Evolutionary conservation across 768 basidiomycete species (phyloP).

Genomic region (Trametopsis cervina): DNA sequence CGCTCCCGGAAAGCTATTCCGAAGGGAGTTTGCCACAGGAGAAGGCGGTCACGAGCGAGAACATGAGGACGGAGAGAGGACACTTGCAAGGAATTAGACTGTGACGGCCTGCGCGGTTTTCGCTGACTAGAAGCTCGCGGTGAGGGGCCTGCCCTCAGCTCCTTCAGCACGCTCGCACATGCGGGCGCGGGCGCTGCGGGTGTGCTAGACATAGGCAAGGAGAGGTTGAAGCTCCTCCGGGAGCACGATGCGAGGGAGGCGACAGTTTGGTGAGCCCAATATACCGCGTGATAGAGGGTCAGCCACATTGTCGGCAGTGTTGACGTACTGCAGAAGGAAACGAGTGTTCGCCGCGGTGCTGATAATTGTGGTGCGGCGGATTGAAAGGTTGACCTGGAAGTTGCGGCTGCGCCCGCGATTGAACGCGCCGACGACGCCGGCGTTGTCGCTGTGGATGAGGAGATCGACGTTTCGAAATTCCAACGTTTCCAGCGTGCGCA

Average conservation of each 20-base stretch:
- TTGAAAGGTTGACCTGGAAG: conserved; percentile 21
- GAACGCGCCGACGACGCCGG: conserved; percentile 23
- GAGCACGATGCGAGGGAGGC: neutral
- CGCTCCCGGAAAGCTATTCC: neutral
- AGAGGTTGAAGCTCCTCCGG: neutral
- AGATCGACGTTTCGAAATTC: neutral
- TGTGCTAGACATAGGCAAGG: neutral
- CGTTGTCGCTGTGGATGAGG: conserved; percentile 29
- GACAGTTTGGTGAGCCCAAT: neutral
- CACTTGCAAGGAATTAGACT: no score
- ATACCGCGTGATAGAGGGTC: conserved; percentile 14
- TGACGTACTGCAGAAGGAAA: conserved; percentile 16
- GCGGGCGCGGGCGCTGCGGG: no score
- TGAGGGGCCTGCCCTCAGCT: neutral
- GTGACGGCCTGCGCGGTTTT: neutral
- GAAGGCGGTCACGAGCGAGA: neutral
- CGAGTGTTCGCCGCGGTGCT: conserved; percentile 9
- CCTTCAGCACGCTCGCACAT: neutral
- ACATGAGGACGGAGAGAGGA: neutral
- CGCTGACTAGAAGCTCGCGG: neutral
- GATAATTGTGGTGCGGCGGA: conserved; percentile 21
- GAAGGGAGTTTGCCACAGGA: neutral
- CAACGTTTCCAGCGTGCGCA: conserved; percentile 10
- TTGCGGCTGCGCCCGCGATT: conserved; percentile 25
- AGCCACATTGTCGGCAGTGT: conserved; percentile 22